phyloP scores from a whole-genome alignment of 1,284 basidiomycete species.

The Rugosomyces carneus region DNA sequence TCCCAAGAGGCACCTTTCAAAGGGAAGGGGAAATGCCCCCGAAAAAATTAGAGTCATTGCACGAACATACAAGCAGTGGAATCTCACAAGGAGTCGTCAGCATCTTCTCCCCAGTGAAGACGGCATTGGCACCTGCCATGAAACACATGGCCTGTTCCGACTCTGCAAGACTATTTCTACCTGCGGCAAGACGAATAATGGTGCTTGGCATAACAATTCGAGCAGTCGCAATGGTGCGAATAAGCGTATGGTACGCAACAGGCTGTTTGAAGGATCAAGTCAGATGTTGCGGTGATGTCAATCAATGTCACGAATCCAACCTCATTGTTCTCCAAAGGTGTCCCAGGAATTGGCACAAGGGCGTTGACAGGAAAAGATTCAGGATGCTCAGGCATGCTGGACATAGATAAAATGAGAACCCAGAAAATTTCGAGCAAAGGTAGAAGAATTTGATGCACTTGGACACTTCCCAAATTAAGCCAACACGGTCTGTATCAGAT shows the following conservation, averaged over 20 bases:
- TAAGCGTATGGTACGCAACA: conserved; percentile 76
- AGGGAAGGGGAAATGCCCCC: conserved; percentile 1
- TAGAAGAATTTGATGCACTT: conserved; percentile 46
- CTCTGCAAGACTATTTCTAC: conserved; percentile 86
- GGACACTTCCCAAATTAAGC: conserved; percentile 91
- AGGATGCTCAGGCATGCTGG: conserved; percentile 89
- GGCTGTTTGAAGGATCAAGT: conserved; percentile 40
- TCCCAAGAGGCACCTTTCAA: conserved; percentile 77
- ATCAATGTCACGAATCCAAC: conserved; percentile 26
- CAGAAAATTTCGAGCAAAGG: conserved; percentile 1
- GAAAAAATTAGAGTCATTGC: conserved; percentile 13
- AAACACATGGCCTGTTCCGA: conserved; percentile 97
- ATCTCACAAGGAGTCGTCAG: conserved; percentile 88
- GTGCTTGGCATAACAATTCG: conserved; percentile 88
- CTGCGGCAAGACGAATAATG: conserved; percentile 94
- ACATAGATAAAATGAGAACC: conserved; percentile 11
- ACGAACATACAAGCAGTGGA: conserved; percentile 12
- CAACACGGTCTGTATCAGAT: conserved; percentile 84
- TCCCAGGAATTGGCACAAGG: conserved; percentile 74
- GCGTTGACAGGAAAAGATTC: conserved; percentile 99
- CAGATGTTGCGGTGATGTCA: neutral
- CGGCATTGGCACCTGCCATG: conserved; percentile 97
- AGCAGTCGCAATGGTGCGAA: conserved; percentile 94
- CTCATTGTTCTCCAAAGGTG: conserved; percentile 68
- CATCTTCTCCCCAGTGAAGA: conserved; percentile 98